phyloP scores from a whole-genome alignment of 768 basidiomycete species.

The Suillus bovinus region DNA sequence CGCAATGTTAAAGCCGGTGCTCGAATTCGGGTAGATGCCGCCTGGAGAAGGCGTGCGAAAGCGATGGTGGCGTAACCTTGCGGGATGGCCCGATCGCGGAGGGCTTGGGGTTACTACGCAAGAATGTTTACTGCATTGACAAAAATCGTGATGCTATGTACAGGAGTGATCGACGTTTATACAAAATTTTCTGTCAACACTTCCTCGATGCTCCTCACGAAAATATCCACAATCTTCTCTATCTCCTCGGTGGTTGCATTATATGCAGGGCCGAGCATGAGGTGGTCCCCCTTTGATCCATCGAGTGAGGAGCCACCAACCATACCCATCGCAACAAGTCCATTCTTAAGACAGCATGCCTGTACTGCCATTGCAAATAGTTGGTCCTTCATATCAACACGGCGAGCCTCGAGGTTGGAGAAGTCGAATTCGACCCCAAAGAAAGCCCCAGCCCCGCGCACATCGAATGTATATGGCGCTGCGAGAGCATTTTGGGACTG shows the following conservation, averaged over 20 bases:
- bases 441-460: slow-evolving; percentile 83
- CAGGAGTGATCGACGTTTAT: slow-evolving; percentile 6
- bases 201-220: slow-evolving; percentile 69
- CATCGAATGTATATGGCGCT: slow-evolving; percentile 71
- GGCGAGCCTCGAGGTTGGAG: slow-evolving; percentile 39
- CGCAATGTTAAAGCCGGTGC: slow-evolving; percentile 18
- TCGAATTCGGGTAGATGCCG: slow-evolving; percentile 16
- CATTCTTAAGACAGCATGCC: slow-evolving; percentile 64
- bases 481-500: slow-evolving; percentile 54
- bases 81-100: slow-evolving; percentile 9
- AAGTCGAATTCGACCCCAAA: slow-evolving; percentile 87
- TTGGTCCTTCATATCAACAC: slow-evolving; percentile 51
- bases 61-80: slow-evolving; percentile 9
- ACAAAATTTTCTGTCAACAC: slow-evolving; percentile 44
- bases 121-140: background rate
- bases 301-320: slow-evolving; percentile 66
- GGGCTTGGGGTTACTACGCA: slow-evolving; percentile 9
- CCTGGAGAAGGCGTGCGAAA: slow-evolving; percentile 35
- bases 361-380: slow-evolving; percentile 71
- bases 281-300: slow-evolving; percentile 71
- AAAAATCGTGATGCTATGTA: background rate
- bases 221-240: slow-evolving; percentile 62
- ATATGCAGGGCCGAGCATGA: slow-evolving; percentile 79
- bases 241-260: slow-evolving; percentile 72
- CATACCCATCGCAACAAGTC: slow-evolving; percentile 74